phyloP scores from a whole-genome alignment of 108 stramenopile genomes.

The Pseudonitzschia multiseries region DNA sequence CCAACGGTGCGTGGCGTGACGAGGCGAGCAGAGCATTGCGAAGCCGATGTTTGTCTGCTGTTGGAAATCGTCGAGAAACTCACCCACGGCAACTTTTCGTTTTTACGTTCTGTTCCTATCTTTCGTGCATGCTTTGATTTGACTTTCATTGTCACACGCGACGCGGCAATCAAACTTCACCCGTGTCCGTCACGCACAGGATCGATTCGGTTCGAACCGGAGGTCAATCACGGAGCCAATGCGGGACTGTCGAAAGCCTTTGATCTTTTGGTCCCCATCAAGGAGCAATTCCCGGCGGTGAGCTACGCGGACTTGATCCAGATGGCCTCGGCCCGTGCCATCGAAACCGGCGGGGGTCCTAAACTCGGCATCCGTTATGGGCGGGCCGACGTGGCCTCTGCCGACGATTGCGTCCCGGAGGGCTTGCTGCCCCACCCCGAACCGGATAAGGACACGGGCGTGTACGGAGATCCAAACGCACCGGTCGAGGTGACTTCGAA shows the following conservation, averaged over 20 bases:
- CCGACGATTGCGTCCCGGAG: slow-evolving; percentile 57
- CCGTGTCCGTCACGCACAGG: too few relatives aligned
- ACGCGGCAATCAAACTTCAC: too few relatives aligned
- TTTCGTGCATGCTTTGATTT: too few relatives aligned
- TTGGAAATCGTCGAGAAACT: too few relatives aligned
- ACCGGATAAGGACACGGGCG: slow-evolving; percentile 54
- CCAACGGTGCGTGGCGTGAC: slow-evolving; percentile 25
- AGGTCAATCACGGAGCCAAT: slow-evolving; percentile 91
- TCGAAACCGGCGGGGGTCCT: slow-evolving; percentile 74
- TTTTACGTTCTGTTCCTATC: too few relatives aligned
- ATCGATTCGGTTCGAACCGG: slow-evolving; percentile 92
- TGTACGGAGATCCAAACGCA: slow-evolving; percentile 65
- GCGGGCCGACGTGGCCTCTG: slow-evolving; percentile 61
- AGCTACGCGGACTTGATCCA: slow-evolving; percentile 79
- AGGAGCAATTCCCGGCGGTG: slow-evolving; percentile 67
- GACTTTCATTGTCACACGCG: too few relatives aligned
- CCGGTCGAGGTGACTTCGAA: slow-evolving; percentile 58
- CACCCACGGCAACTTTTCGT: too few relatives aligned
- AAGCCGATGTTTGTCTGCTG: too few relatives aligned
- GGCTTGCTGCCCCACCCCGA: slow-evolving; percentile 88
- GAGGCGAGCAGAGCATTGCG: too few relatives aligned
- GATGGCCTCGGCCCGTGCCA: slow-evolving; percentile 69
- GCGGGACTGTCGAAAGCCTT: slow-evolving; percentile 78
- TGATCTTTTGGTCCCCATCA: slow-evolving; percentile 81
- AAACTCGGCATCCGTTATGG: slow-evolving; percentile 75